A percentile compares a stretch with the other conserved stretches of the same genome.
These are phyloP conservation scores for Entomophthora muscae DNA, from an alignment of 371 early-diverging fungal genomes.

Conservation along the genomic window DNA sequence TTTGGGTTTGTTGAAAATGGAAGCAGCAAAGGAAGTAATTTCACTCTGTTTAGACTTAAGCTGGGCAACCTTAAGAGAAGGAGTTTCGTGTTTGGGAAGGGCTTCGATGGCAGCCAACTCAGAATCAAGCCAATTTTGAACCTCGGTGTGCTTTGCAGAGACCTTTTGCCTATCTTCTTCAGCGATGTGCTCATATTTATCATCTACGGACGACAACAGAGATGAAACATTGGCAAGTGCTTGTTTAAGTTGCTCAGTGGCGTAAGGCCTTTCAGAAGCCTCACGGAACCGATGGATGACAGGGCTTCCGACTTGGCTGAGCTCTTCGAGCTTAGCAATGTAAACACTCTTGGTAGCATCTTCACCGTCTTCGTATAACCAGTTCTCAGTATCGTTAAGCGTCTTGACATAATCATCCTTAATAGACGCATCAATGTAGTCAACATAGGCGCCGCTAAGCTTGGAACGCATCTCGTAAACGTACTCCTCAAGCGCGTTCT, in stretches of 20 bases:
- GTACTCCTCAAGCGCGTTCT: conserved; percentile 94
- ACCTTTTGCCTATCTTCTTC: conserved; percentile 70
- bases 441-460: conserved; percentile 51
- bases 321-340: conserved; percentile 54
- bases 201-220: conserved; percentile 55
- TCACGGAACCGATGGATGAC: conserved; percentile 67
- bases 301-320: conserved; percentile 71
- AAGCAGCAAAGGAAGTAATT: conserved; percentile 17
- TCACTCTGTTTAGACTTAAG: conserved; percentile 57
- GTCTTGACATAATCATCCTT: conserved; percentile 46
- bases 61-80: conserved; percentile 44
- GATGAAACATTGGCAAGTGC: conserved; percentile 47
- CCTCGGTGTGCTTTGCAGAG: conserved; percentile 48
- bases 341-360: conserved; percentile 81
- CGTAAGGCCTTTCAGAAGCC: conserved; percentile 64
- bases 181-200: conserved; percentile 74
- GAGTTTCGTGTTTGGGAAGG: conserved; percentile 53
- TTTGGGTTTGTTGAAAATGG: conserved; percentile 82
- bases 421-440: conserved; percentile 51
- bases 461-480: conserved; percentile 91
- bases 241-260: conserved; percentile 62
- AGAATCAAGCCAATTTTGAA: conserved; percentile 77
- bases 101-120: conserved; percentile 52
- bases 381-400: conserved; percentile 75
- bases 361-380: conserved; percentile 95